Conservation (phyloP, 495 filamentous ascomycete species). For the Penicillium antarcticum region DNA sequence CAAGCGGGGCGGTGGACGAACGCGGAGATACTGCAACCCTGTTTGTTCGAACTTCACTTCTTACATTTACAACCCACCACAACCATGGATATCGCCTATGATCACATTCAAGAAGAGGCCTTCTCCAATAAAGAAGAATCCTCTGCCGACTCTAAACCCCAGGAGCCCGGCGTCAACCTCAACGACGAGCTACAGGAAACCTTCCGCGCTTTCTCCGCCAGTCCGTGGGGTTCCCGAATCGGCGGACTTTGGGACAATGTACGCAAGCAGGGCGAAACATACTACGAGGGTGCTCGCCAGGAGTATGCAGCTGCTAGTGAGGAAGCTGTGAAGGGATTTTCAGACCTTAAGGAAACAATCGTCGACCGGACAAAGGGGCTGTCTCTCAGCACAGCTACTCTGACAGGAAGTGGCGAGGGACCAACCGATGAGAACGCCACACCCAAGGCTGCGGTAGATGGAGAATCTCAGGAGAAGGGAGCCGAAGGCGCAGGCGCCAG, state of each 20-base stretch:
- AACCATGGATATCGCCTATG: slow-evolving; percentile 93
- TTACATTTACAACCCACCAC: neutral
- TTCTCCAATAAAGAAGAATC: slow-evolving; percentile 55
- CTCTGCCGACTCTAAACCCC: slow-evolving; percentile 19
- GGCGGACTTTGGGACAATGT: slow-evolving; percentile 87
- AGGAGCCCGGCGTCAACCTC: slow-evolving; percentile 55
- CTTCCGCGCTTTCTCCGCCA: slow-evolving; percentile 86
- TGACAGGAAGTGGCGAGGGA: slow-evolving; percentile 23
- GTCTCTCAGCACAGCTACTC: slow-evolving; percentile 54
- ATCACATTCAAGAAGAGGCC: slow-evolving; percentile 88
- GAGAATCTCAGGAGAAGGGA: slow-evolving; percentile 34
- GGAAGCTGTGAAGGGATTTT: slow-evolving; percentile 81
- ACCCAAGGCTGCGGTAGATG: slow-evolving; percentile 29
- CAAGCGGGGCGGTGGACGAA: slow-evolving; percentile 30
- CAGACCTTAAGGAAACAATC: slow-evolving; percentile 63
- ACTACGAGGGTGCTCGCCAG: slow-evolving; percentile 79
- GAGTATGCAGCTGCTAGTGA: slow-evolving; percentile 75
- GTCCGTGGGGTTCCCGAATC: slow-evolving; percentile 84
- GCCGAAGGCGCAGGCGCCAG: slow-evolving; percentile 59
- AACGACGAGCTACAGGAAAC: slow-evolving; percentile 92
- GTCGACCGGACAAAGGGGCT: slow-evolving; percentile 70
- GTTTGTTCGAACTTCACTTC: slow-evolving; percentile 10
- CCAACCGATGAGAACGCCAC: slow-evolving; percentile 34
- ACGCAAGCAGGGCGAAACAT: slow-evolving; percentile 83
- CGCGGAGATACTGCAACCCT: slow-evolving; percentile 24